phyloP scores from a whole-genome alignment of 2,329 filamentous ascomycete species.

The Penicillium sp. region DNA sequence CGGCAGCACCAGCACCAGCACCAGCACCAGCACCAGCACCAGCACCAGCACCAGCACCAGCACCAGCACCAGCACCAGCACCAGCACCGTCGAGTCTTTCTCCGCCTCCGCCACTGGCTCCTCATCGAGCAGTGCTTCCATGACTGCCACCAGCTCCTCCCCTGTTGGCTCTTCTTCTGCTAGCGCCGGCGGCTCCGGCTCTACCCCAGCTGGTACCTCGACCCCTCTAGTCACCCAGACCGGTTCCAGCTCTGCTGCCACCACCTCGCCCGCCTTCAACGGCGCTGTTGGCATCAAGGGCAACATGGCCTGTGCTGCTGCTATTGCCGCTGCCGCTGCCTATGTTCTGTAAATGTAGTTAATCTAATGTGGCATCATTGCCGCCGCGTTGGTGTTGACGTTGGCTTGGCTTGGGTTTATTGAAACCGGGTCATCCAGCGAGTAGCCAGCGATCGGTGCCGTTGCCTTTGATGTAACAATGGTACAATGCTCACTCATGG shows the following conservation, averaged over 20 bases:
- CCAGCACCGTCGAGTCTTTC: constrained; percentile 2
- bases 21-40: constrained; percentile 1
- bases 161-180: constrained; percentile 9
- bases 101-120: constrained; percentile 7
- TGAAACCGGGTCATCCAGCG: background rate
- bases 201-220: constrained; percentile 11
- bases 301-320: constrained; percentile 26
- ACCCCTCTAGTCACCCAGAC: constrained; percentile 18
- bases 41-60: constrained; percentile 4
- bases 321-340: constrained; percentile 23
- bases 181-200: constrained; percentile 1
- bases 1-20: constrained; percentile 3
- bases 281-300: constrained; percentile 26
- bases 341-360: constrained; percentile 26
- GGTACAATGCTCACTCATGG: background rate
- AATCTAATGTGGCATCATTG: constrained; percentile 1
- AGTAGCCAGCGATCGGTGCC: background rate
- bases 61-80: constrained; percentile 1
- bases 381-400: constrained; percentile 6
- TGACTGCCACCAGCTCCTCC: constrained; percentile 7
- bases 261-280: constrained; percentile 23
- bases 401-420: constrained; percentile 1
- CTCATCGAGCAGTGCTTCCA: background rate
- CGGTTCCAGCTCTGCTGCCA: constrained; percentile 7
- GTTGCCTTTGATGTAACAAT: background rate